Evolutionary conservation across 2,329 filamentous ascomycete genomes (phyloP).

Genomic region (Penicillium occitanis): DNA sequence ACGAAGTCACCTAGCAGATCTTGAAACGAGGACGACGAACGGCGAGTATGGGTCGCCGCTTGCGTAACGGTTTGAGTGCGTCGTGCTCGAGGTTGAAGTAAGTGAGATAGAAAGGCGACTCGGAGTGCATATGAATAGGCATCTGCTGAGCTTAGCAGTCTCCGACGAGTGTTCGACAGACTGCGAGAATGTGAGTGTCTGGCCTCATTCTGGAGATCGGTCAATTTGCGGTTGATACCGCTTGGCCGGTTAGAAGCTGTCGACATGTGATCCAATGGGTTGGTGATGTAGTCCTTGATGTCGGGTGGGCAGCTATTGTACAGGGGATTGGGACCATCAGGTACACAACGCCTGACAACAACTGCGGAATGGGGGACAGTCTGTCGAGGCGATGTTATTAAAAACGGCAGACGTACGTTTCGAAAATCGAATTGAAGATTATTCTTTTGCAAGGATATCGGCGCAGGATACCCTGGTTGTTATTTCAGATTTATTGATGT

Average conservation of each 20-base stretch:
- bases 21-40: slow-evolving; percentile 70
- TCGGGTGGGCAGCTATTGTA: slow-evolving; percentile 17
- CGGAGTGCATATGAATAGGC: slow-evolving; percentile 90
- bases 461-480: background rate
- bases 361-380: background rate
- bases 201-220: slow-evolving; percentile 47
- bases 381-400: background rate
- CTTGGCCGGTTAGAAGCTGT: slow-evolving; percentile 47
- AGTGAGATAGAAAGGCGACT: slow-evolving; percentile 86
- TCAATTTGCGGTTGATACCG: slow-evolving; percentile 48
- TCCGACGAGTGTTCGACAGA: slow-evolving; percentile 44
- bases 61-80: slow-evolving; percentile 78
- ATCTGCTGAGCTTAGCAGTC: slow-evolving; percentile 62
- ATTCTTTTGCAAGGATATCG: background rate
- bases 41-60: slow-evolving; percentile 64
- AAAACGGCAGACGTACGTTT: background rate
- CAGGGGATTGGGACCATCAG: slow-evolving; percentile 23
- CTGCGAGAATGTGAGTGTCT: slow-evolving; percentile 45
- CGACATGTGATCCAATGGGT: slow-evolving; percentile 43
- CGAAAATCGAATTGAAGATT: background rate
- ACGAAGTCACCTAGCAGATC: slow-evolving; percentile 88
- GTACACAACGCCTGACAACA: slow-evolving; percentile 1
- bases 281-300: slow-evolving; percentile 19
- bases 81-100: slow-evolving; percentile 86
- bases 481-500: slow-evolving; percentile 11